A percentile compares a stretch with the other conserved stretches of the same genome.
These are phyloP conservation scores for Dunaliella primolecta DNA, from an alignment of 139 green algal genomes.

Conservation along the genomic window DNA sequence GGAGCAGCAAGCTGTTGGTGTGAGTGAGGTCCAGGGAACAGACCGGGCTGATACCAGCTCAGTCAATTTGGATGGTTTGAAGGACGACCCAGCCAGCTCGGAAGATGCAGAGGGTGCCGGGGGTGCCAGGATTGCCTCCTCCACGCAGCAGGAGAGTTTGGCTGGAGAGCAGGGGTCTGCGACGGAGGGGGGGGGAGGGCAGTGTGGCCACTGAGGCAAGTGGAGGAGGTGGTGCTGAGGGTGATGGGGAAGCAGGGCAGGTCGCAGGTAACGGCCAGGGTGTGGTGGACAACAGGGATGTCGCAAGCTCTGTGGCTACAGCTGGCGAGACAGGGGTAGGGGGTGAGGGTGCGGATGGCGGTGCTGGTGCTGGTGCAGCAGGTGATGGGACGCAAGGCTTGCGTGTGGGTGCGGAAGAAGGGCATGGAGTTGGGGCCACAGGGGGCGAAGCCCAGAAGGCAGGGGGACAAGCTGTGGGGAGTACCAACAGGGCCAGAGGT, in stretches of 20 bases:
- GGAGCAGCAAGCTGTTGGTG: too few species aligned
- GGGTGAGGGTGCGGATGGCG: background rate
- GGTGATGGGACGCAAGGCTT: background rate
- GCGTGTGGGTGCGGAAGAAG: background rate
- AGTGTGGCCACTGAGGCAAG: too few species aligned
- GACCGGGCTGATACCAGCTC: background rate
- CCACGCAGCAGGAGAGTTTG: background rate
- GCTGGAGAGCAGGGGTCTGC: too few species aligned
- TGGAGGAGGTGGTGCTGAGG: too few species aligned
- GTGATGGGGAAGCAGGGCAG: too few species aligned
- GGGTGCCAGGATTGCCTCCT: background rate
- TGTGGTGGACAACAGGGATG: too few species aligned
- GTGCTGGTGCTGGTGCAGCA: background rate
- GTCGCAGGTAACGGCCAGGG: too few species aligned
- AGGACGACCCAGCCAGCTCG: background rate
- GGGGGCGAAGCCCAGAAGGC: too few species aligned
- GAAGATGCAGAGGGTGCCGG: background rate
- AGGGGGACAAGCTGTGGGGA: too few species aligned
- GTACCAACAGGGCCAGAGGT: background rate
- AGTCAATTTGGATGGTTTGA: background rate
- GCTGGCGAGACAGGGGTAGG: background rate
- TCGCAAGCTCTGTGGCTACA: too few species aligned
- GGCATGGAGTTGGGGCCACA: background rate
- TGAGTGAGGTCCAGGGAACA: background rate
- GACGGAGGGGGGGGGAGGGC: too few species aligned